phyloP scores from a whole-genome alignment of 257 asterid genomes.

The Fraxinus americana region DNA sequence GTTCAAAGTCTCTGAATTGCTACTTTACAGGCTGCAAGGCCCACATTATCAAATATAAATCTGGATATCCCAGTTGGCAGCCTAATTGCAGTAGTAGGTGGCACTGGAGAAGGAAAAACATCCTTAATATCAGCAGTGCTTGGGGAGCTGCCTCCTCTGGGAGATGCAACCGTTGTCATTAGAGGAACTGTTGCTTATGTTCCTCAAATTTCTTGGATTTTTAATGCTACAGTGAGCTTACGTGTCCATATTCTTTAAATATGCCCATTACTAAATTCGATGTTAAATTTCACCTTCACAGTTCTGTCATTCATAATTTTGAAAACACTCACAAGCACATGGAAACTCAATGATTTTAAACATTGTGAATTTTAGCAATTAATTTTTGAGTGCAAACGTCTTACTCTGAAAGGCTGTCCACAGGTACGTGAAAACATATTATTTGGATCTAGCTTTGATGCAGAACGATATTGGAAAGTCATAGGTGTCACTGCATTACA shows the following conservation, averaged over 20 bases:
- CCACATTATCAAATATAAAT: slow-evolving; percentile 72
- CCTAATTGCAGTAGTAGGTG: slow-evolving; percentile 84
- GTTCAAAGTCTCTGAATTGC: slow-evolving; percentile 9
- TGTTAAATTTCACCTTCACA: neutral
- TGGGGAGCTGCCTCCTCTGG: slow-evolving; percentile 79
- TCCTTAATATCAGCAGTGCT: slow-evolving; percentile 87
- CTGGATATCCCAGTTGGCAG: slow-evolving; percentile 82
- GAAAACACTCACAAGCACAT: neutral
- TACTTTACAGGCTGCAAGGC: slow-evolving; percentile 60
- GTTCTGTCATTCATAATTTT: slow-evolving; percentile 17
- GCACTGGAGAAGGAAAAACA: slow-evolving; percentile 97
- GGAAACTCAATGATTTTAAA: neutral
- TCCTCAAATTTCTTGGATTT: slow-evolving; percentile 96
- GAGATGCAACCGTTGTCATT: slow-evolving; percentile 62
- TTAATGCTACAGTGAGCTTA: slow-evolving; percentile 82
- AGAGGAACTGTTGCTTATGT: slow-evolving; percentile 90
- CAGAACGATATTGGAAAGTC: slow-evolving; percentile 66
- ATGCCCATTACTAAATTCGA: slow-evolving; percentile 4
- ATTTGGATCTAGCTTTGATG: slow-evolving; percentile 72
- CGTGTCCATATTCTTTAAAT: slow-evolving; percentile 13
- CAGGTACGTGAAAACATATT: slow-evolving; percentile 86
- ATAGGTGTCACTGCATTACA: slow-evolving; percentile 71
- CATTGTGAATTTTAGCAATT: slow-evolving; percentile 12
- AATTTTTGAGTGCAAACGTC: slow-evolving; percentile 12
- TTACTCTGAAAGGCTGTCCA: slow-evolving; percentile 22